Conservation (phyloP, 805 yeast genomes). For the Myxozyma vanderwaltii region DNA sequence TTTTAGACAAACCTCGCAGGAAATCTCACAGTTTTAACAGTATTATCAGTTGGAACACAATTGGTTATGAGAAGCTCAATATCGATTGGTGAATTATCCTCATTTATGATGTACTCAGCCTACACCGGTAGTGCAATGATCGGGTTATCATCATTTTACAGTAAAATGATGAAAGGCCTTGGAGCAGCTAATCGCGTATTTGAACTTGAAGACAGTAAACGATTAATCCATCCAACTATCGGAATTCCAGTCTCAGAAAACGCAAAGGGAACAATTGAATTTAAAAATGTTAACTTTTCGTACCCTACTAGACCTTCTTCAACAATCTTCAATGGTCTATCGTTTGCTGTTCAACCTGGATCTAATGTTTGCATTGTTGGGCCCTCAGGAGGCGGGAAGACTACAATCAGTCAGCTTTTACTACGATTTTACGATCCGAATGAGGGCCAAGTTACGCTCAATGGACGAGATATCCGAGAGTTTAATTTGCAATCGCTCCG, state of each 20-base stretch:
- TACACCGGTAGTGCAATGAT: slow-evolving; percentile 89
- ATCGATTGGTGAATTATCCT: slow-evolving; percentile 84
- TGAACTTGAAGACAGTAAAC: slow-evolving; percentile 77
- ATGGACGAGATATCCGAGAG: slow-evolving; percentile 77
- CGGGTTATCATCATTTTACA: slow-evolving; percentile 86
- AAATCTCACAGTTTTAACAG: slow-evolving; percentile 70
- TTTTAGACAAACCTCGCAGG: slow-evolving; percentile 75
- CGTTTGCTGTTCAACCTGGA: slow-evolving; percentile 68
- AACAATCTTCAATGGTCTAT: slow-evolving; percentile 60
- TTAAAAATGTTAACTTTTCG: slow-evolving; percentile 64
- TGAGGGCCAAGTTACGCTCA: slow-evolving; percentile 60
- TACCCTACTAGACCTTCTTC: slow-evolving; percentile 85
- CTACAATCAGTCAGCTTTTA: slow-evolving; percentile 74
- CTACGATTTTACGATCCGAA: slow-evolving; percentile 82
- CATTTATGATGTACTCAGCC: slow-evolving; percentile 93
- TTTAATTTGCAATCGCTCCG: slow-evolving; percentile 77
- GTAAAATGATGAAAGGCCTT: slow-evolving; percentile 94
- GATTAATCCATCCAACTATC: slow-evolving; percentile 55
- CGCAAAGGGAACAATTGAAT: slow-evolving; percentile 48
- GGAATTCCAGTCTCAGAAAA: slow-evolving; percentile 18
- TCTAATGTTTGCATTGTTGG: slow-evolving; percentile 93
- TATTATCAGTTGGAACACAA: slow-evolving; percentile 79
- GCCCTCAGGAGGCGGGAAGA: slow-evolving; percentile 94
- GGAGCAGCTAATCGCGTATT: slow-evolving; percentile 93
- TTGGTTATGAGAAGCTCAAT: slow-evolving; percentile 76